Percentiles rank a stretch among this genome's conserved stretches.
Conservation (phyloP, 495 filamentous ascomycete genomes). For the Xylaria flabelliformis region DNA sequence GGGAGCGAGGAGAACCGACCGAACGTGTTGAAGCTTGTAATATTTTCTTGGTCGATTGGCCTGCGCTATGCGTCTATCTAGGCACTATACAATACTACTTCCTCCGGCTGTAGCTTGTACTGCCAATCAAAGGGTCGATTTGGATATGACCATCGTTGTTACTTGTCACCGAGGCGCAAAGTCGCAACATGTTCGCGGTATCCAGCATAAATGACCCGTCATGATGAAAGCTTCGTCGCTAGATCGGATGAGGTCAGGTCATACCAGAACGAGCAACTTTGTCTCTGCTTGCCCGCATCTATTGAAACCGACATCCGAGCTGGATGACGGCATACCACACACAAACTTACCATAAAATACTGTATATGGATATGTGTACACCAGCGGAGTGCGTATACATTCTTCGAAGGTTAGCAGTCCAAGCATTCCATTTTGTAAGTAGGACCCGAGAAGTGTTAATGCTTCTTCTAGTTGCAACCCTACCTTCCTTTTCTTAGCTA, state of each 20-base stretch:
- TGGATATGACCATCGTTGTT: neutral
- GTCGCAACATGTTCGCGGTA: neutral
- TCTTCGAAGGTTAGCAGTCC: neutral
- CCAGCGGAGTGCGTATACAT: conserved; percentile 4
- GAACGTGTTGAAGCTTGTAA: neutral
- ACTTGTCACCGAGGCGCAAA: neutral
- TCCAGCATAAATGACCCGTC: neutral
- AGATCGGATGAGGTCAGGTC: conserved; percentile 21
- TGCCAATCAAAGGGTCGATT: neutral
- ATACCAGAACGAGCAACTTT: neutral
- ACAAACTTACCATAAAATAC: neutral
- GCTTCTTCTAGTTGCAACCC: conserved; percentile 14
- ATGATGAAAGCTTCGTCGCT: neutral
- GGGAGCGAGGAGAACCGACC: neutral
- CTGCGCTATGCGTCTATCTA: neutral
- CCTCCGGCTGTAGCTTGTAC: neutral
- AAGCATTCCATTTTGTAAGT: neutral
- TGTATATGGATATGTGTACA: neutral
- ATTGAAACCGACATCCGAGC: conserved; percentile 1
- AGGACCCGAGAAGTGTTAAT: conserved; percentile 21
- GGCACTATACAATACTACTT: too few relatives aligned
- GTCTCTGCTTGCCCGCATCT: conserved; percentile 10
- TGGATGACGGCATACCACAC: neutral
- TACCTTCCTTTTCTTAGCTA: conserved; percentile 9
- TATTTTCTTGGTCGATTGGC: conserved; percentile 11